Evolutionary conservation across 1,284 basidiomycete genomes (phyloP).

Genomic region (Pyrrhoderma noxium): DNA sequence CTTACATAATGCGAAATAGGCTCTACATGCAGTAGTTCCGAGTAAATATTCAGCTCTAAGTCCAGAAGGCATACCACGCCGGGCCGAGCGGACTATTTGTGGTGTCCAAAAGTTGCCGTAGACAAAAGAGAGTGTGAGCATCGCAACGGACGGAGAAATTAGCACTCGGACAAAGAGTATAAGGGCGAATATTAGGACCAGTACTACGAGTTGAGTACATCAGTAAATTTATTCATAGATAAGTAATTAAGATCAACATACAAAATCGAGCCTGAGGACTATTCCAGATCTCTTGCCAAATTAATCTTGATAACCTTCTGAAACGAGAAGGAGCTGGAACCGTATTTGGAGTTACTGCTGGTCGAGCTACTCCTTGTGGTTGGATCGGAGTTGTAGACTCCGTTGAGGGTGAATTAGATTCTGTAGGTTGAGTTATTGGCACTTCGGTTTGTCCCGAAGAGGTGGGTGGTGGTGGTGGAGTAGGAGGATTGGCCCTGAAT

Average conservation of each 20-base stretch:
- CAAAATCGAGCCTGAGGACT: slow-evolving; percentile 69
- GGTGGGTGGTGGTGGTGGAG: slow-evolving; percentile 23
- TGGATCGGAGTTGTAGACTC: background rate
- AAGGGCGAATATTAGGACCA: slow-evolving; percentile 58
- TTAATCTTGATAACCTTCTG: background rate
- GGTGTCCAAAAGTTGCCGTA: slow-evolving; percentile 79
- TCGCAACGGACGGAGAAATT: slow-evolving; percentile 60
- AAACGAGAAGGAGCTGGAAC: slow-evolving; percentile 32
- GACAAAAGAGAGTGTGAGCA: slow-evolving; percentile 62
- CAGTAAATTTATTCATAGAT: background rate
- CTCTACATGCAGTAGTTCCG: slow-evolving; percentile 65
- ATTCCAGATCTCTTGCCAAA: slow-evolving; percentile 12
- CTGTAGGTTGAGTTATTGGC: slow-evolving; percentile 4
- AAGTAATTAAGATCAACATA: slow-evolving; percentile 29
- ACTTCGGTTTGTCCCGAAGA: slow-evolving; percentile 18
- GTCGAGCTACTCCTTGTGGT: background rate
- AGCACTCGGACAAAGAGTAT: slow-evolving; percentile 68
- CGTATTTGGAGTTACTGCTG: slow-evolving; percentile 23
- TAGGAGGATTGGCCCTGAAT: slow-evolving; percentile 24
- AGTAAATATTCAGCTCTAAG: slow-evolving; percentile 68
- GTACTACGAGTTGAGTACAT: slow-evolving; percentile 38
- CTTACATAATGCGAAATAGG: slow-evolving; percentile 74
- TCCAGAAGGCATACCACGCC: slow-evolving; percentile 63
- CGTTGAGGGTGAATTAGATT: background rate
- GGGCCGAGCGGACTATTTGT: slow-evolving; percentile 74